phyloP scores from a whole-genome alignment of 1,284 basidiomycete species.

The Moesziomyces aphidis region DNA sequence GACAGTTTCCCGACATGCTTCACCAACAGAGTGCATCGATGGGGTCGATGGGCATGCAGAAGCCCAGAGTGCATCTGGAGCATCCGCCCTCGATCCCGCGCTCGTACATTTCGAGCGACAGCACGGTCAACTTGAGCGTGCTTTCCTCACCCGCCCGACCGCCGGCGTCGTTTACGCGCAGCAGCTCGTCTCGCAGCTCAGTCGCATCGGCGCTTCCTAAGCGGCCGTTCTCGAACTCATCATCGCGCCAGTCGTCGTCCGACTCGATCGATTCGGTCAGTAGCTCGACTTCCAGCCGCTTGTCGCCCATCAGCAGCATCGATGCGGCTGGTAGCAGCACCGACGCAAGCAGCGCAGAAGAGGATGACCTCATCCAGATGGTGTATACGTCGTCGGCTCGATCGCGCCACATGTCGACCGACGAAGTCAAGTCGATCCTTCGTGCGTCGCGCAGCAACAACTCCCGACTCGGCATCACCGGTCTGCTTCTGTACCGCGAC shows the following conservation, averaged over 20 bases:
- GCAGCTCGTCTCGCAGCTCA: slow-evolving; percentile 17
- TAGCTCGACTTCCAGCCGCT: slow-evolving; percentile 16
- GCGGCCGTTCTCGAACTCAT: slow-evolving; percentile 22
- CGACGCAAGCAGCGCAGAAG: slow-evolving; percentile 2
- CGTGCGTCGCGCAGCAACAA: slow-evolving; percentile 37
- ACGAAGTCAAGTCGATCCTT: slow-evolving; percentile 34
- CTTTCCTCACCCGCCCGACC: slow-evolving; percentile 12
- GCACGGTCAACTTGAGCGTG: not conserved
- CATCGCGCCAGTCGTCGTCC: slow-evolving; percentile 38
- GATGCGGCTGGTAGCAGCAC: not conserved
- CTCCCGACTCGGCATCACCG: slow-evolving; percentile 32
- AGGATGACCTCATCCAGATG: slow-evolving; percentile 37
- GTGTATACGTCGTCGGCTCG: slow-evolving; percentile 47
- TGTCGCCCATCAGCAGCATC: slow-evolving; percentile 7
- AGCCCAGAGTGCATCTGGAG: slow-evolving; percentile 27
- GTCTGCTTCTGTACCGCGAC: slow-evolving; percentile 44
- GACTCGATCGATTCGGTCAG: slow-evolving; percentile 30
- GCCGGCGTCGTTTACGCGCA: slow-evolving; percentile 31
- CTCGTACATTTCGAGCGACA: slow-evolving; percentile 1
- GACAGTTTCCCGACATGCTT: slow-evolving; percentile 4
- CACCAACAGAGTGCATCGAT: slow-evolving; percentile 11
- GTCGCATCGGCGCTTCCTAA: slow-evolving; percentile 4
- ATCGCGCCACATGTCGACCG: slow-evolving; percentile 23
- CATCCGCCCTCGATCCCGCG: slow-evolving; percentile 27
- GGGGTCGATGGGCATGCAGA: slow-evolving; percentile 4